Conservation (phyloP, 331 rosid genomes). For the Pyracantha coccinea region DNA sequence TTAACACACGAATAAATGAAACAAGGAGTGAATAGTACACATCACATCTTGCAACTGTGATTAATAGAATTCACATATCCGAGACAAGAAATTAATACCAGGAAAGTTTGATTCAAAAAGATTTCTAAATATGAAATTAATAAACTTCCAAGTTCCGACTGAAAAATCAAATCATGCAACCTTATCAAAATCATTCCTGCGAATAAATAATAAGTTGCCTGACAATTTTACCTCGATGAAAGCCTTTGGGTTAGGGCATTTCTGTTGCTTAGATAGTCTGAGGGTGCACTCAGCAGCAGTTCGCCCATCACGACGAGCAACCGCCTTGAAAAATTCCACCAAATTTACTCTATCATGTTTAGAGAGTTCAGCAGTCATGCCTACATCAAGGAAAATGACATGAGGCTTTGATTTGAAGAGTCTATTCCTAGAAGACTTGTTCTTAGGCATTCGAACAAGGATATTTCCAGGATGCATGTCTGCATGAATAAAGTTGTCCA, state of each 20-base stretch:
- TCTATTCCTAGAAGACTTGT: slow-evolving; percentile 49
- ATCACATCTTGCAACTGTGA: not conserved
- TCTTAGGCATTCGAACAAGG: slow-evolving; percentile 72
- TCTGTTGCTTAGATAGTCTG: slow-evolving; percentile 76
- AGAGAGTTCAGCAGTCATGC: slow-evolving; percentile 99
- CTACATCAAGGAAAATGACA: slow-evolving; percentile 94
- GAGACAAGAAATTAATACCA: not conserved
- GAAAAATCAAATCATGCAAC: not conserved
- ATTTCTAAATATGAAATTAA: too few species aligned
- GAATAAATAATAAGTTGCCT: not conserved
- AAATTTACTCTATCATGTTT: slow-evolving; percentile 77
- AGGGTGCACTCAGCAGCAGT: slow-evolving; percentile 80
- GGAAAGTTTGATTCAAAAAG: not conserved
- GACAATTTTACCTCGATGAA: slow-evolving; percentile 66
- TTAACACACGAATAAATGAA: not conserved
- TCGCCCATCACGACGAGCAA: slow-evolving; percentile 90
- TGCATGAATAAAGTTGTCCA: slow-evolving; percentile 98
- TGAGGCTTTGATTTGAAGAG: slow-evolving; percentile 96
- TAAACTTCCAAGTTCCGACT: not conserved
- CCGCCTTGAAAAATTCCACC: slow-evolving; percentile 88
- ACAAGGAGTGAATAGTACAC: not conserved
- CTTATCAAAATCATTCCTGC: slow-evolving; percentile 1
- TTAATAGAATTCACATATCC: not conserved
- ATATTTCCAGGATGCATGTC: slow-evolving; percentile 99
- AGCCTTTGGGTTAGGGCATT: slow-evolving; percentile 89